Percentiles rank a stretch among this genome's conserved stretches.
Evolutionary conservation across 495 filamentous ascomycete genomes (phyloP).

Genomic region (Diplogelasinospora grovesii): DNA sequence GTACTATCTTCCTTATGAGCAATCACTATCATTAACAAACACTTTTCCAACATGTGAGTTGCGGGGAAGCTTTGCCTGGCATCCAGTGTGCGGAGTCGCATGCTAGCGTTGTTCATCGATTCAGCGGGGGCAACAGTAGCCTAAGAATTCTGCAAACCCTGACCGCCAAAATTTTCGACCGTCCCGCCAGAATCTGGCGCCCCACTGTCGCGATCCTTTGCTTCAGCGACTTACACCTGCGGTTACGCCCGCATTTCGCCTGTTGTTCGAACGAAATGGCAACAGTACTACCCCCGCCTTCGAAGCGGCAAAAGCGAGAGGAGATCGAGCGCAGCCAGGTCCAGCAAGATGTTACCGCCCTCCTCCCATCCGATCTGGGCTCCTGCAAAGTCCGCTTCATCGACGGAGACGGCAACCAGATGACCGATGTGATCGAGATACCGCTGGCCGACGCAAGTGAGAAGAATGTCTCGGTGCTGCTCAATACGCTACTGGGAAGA

Average conservation of each 20-base stretch:
- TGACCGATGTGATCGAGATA: conserved; percentile 63
- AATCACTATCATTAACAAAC: no score
- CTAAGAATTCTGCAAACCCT: conserved; percentile 15
- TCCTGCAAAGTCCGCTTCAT: conserved; percentile 81
- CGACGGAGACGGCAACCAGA: conserved; percentile 67
- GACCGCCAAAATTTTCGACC: conserved; percentile 27
- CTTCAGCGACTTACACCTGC: no score
- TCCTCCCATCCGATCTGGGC: conserved; percentile 62
- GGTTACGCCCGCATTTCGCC: no score
- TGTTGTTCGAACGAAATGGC: no score
- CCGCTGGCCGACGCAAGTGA: conserved; percentile 79
- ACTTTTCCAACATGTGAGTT: no score
- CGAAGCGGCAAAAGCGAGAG: conserved; percentile 79
- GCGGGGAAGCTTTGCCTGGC: no score
- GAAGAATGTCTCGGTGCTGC: conserved; percentile 83
- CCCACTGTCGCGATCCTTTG: no score
- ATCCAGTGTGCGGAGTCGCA: no score
- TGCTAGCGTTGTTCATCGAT: no score
- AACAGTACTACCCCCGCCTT: conserved; percentile 81
- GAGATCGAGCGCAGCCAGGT: conserved; percentile 61
- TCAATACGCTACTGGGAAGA: conserved; percentile 74
- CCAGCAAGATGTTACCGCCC: conserved; percentile 69
- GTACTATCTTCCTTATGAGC: no score
- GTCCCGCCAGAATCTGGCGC: conserved; percentile 4
- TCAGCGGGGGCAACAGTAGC: no score